Evolutionary conservation across 306 rosid genomes (phyloP).

Genomic region (Prunus armeniaca): DNA sequence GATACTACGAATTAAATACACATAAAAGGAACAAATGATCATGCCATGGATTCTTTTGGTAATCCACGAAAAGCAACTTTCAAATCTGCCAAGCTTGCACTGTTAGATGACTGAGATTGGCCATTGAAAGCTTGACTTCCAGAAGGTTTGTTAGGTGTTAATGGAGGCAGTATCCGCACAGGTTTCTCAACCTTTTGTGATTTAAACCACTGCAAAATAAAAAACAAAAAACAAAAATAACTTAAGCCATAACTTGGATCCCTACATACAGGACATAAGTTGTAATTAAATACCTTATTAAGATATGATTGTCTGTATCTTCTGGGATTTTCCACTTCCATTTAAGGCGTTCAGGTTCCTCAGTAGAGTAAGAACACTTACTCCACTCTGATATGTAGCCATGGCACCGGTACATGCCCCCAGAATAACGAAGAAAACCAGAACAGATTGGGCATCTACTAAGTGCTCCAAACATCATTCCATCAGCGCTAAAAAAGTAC

Average conservation of each 20-base stretch:
- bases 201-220: slow-evolving; percentile 77
- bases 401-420: slow-evolving; percentile 78
- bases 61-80: slow-evolving; percentile 69
- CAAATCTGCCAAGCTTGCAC: slow-evolving; percentile 63
- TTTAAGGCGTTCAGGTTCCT: slow-evolving; percentile 57
- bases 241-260: slow-evolving; percentile 17
- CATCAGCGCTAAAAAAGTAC: slow-evolving; percentile 68
- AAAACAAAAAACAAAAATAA: slow-evolving; percentile 17
- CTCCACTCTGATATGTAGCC: slow-evolving; percentile 86
- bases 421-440: slow-evolving; percentile 66
- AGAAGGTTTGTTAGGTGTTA: slow-evolving; percentile 37
- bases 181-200: slow-evolving; percentile 81
- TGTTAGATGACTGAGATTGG: slow-evolving; percentile 48
- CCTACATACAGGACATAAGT: slow-evolving; percentile 1
- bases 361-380: slow-evolving; percentile 80
- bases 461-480: slow-evolving; percentile 98
- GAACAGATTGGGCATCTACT: slow-evolving; percentile 71
- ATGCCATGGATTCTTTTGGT: slow-evolving; percentile 57
- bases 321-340: slow-evolving; percentile 91
- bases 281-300: slow-evolving; percentile 48
- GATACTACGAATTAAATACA: background rate
- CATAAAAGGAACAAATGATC: slow-evolving; percentile 20
- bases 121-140: slow-evolving; percentile 40
- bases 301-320: slow-evolving; percentile 71
- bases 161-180: slow-evolving; percentile 59